These are phyloP conservation scores for Glycine soja DNA, from an alignment of 306 rosid genomes.

Conservation along the genomic window DNA sequence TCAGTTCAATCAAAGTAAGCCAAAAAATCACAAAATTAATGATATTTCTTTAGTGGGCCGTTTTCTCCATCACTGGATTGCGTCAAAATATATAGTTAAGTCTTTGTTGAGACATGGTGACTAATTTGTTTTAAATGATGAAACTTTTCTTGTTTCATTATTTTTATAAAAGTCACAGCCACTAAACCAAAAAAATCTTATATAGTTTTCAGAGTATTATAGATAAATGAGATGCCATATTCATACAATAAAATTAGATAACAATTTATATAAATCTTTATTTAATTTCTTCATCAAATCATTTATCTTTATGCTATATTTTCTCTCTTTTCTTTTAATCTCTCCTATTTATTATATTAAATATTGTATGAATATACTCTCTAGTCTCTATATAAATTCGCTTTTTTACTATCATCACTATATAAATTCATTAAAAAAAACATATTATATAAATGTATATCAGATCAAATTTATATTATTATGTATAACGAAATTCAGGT, in stretches of 20 bases:
- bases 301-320: neutral
- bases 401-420: neutral
- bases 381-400: too few species aligned
- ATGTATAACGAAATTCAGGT: neutral
- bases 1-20: neutral
- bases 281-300: neutral
- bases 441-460: neutral
- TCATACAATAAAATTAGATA: neutral
- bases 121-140: neutral
- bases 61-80: neutral
- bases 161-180: neutral
- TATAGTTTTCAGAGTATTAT: neutral
- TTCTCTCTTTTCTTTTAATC: neutral
- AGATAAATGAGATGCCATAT: neutral
- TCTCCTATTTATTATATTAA: neutral
- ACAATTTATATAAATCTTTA: neutral
- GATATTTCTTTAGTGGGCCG: neutral
- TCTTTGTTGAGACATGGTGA: neutral
- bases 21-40: neutral
- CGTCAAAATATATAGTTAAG: neutral
- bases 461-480: neutral
- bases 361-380: too few species aligned
- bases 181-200: neutral
- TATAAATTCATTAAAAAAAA: neutral
- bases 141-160: neutral